Base-by-base conservation (phyloP, 768 basidiomycete genomes). In the Pleurotus pulmonarius region DNA sequence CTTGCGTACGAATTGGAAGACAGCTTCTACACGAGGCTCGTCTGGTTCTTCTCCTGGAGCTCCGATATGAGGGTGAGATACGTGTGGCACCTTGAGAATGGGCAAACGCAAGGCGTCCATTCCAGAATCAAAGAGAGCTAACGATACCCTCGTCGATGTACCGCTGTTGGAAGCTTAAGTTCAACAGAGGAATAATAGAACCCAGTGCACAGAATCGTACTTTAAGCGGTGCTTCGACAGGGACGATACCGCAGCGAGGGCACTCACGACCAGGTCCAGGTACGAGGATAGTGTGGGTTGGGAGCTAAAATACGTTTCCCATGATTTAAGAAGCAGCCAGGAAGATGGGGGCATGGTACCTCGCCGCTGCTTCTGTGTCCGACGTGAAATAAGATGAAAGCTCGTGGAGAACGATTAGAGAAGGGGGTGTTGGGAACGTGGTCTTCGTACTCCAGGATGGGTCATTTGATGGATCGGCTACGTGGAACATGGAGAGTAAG, bases 91-190 rank as follows among this genome's bases (percentile, higher is more conserved):
- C 26, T 71, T 75, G 24, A 75, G 62, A 11, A 85, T 67, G 1
- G 85, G 82, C 2, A 85, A 69, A 56, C 70, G 75, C 48, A 85
- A 61, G n/a, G 71, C 63, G 47, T 76, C 71, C n/a, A 88, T 61
- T 24, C 71, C 72, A 20, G 83, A 82, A 63, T 89, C 87, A 60
- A 89, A 89, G 13, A 89, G 65, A 12, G 74, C 80, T 24, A 88
- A 65, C 7, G 71, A 65, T 20, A 57, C 34, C 29, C 46, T 12
- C 12, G n/a, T 25, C 20, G 34, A 41, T 34, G 38, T 52, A 40
- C 34, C 18, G 18, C 18, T 46, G 41, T 37, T 18, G 18, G 26
- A 38, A 15, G 24, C 15, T 53, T n/a, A 11, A 15, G 16, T 13
- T 25, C 43, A 12, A n/a, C n/a, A 37, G 24, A 20, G 26, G 16